Conservation (phyloP, 1,284 basidiomycete species). For the Sanguinoderma infundibulare region DNA sequence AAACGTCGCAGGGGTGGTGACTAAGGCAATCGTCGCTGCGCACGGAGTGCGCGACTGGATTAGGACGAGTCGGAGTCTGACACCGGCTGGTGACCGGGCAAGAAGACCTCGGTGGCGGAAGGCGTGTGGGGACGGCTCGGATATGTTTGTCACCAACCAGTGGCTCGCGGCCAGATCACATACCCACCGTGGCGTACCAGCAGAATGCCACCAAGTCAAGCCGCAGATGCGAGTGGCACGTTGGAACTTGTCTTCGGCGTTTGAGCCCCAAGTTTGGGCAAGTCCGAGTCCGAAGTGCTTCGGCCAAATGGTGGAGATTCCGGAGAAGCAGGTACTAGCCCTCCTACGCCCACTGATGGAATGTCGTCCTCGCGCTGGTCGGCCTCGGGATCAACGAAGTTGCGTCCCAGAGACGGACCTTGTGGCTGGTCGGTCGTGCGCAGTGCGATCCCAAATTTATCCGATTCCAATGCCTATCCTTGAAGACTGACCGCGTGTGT, state of each 20-base stretch:
- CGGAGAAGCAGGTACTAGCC: not conserved
- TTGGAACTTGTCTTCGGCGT: not conserved
- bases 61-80: slow-evolving; percentile 1
- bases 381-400: not conserved
- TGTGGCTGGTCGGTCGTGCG: not conserved
- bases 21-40: slow-evolving; percentile 15
- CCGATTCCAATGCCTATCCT: not conserved
- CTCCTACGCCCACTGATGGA: not conserved
- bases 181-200: slow-evolving; percentile 12
- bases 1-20: slow-evolving; percentile 5
- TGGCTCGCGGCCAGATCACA: not conserved
- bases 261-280: not conserved
- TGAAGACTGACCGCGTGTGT: not conserved
- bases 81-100: slow-evolving; percentile 14
- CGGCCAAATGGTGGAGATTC: not conserved
- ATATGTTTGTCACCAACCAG: slow-evolving; percentile 6
- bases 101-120: not conserved
- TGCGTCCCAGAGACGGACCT: not conserved
- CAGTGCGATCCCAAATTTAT: too few species aligned
- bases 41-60: slow-evolving; percentile 12
- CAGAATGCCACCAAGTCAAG: not conserved
- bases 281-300: not conserved
- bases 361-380: not conserved
- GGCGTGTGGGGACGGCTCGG: slow-evolving; percentile 15
- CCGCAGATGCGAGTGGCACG: not conserved